phyloP scores from a whole-genome alignment of 2,329 filamentous ascomycete genomes.

The Aureobasidium sp. region DNA sequence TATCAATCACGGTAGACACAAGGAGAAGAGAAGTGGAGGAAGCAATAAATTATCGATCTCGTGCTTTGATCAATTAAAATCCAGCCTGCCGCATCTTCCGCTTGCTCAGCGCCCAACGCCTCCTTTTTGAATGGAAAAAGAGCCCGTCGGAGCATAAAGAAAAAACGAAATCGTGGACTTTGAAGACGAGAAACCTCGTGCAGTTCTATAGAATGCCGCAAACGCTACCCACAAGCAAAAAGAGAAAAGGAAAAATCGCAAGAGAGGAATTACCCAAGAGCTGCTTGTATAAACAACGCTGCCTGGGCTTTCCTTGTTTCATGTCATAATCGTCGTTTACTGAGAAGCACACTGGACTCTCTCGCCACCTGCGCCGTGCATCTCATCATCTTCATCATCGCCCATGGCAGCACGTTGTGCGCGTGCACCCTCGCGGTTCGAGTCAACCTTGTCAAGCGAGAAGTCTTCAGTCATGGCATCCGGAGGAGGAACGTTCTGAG shows the following conservation, averaged over 20 bases:
- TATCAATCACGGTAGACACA: not conserved
- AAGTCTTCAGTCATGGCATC: slow-evolving; percentile 91
- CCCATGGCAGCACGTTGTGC: slow-evolving; percentile 49
- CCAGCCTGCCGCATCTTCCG: not conserved
- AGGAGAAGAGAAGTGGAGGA: not conserved
- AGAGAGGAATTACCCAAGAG: not conserved
- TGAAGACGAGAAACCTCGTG: slow-evolving; percentile 1
- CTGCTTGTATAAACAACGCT: not conserved
- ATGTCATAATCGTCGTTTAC: slow-evolving; percentile 42
- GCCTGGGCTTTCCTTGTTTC: not conserved
- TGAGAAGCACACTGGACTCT: slow-evolving; percentile 82
- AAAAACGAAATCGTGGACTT: not conserved
- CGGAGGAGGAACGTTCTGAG: slow-evolving; percentile 59
- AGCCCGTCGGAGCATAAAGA: not conserved
- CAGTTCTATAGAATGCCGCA: slow-evolving; percentile 12
- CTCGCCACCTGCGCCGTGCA: slow-evolving; percentile 55
- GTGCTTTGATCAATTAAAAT: not conserved
- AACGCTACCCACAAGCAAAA: slow-evolving; percentile 11
- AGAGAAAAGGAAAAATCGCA: not conserved
- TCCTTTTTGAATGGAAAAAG: not conserved
- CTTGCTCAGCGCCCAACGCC: slow-evolving; percentile 4
- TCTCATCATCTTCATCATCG: slow-evolving; percentile 57
- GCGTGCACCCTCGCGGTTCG: slow-evolving; percentile 52
- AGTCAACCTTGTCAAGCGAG: slow-evolving; percentile 76
- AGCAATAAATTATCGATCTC: slow-evolving; percentile 1